phyloP scores from a whole-genome alignment of 306 rosid species.

The Quillaja saponaria region DNA sequence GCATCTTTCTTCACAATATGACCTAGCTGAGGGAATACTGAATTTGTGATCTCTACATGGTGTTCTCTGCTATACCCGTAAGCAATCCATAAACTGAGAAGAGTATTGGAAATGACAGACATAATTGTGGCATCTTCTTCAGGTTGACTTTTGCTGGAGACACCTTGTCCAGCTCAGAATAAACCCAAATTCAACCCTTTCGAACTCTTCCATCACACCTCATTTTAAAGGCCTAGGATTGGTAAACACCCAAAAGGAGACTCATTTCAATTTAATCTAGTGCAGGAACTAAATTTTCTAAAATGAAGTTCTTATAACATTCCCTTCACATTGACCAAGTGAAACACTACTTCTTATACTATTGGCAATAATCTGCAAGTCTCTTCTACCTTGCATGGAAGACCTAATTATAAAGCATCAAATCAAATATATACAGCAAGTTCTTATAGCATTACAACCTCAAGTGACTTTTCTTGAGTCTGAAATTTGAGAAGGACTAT shows the following conservation, averaged over 20 bases:
- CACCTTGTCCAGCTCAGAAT: no score
- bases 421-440: not conserved
- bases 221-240: not conserved
- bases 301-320: not conserved
- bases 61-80: no score
- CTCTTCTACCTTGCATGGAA: slow-evolving; percentile 1
- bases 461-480: not conserved
- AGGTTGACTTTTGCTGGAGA: no score
- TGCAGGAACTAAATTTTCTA: not conserved
- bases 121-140: no score
- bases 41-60: no score
- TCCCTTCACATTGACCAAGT: slow-evolving; percentile 1
- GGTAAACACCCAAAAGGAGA: not conserved
- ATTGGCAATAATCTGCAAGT: not conserved
- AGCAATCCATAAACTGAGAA: slow-evolving; percentile 10
- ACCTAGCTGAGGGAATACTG: no score
- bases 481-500: not conserved
- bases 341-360: not conserved
- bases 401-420: not conserved
- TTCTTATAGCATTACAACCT: not conserved
- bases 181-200: no score
- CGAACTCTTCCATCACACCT: not conserved
- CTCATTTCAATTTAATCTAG: not conserved
- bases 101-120: not conserved
- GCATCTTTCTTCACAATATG: not conserved